Percentiles rank a stretch among this genome's conserved stretches.
Evolutionary conservation across 768 basidiomycete genomes (phyloP).

Genomic region (Naganishia randhawae): DNA sequence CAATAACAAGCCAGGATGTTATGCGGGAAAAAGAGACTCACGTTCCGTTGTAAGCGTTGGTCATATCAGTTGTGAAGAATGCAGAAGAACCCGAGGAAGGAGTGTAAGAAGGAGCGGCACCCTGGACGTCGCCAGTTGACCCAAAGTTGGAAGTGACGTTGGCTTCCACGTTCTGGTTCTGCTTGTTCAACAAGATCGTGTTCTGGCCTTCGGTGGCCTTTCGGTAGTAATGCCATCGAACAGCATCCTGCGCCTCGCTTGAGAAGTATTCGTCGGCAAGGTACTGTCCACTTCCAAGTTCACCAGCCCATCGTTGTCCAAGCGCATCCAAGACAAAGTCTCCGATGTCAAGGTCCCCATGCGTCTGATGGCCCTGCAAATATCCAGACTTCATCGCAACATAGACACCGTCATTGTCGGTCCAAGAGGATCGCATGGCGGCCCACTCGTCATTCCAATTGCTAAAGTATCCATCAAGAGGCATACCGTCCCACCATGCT

Average conservation of each 20-base stretch:
- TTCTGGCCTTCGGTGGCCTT: slow-evolving; percentile 98
- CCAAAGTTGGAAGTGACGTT: slow-evolving; percentile 61
- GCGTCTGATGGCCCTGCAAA: slow-evolving; percentile 79
- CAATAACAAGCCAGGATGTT: slow-evolving; percentile 17
- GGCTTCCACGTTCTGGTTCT: slow-evolving; percentile 71
- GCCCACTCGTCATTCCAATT: slow-evolving; percentile 74
- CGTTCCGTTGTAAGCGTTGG: slow-evolving; percentile 59
- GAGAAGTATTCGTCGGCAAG: slow-evolving; percentile 71
- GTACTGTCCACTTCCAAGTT: slow-evolving; percentile 87
- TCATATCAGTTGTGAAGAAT: slow-evolving; percentile 73
- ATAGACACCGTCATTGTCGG: slow-evolving; percentile 73
- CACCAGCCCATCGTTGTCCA: slow-evolving; percentile 90
- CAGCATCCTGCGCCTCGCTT: slow-evolving; percentile 63
- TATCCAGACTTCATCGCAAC: slow-evolving; percentile 85
- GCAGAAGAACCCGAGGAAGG: slow-evolving; percentile 68
- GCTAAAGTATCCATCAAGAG: slow-evolving; percentile 79
- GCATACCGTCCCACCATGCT: slow-evolving; percentile 83
- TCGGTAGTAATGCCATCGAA: slow-evolving; percentile 88
- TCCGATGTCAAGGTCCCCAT: slow-evolving; percentile 89
- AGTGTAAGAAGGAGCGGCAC: slow-evolving; percentile 73
- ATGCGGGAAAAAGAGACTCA: slow-evolving; percentile 31
- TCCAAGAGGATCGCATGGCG: slow-evolving; percentile 89
- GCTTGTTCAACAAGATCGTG: slow-evolving; percentile 69
- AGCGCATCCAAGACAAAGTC: slow-evolving; percentile 94
- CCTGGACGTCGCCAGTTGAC: slow-evolving; percentile 63